Percentiles rank a stretch among this genome's conserved stretches.
These are phyloP conservation scores for Allium cepa DNA, from an alignment of 106 monocot genomes.

Conservation along the genomic window DNA sequence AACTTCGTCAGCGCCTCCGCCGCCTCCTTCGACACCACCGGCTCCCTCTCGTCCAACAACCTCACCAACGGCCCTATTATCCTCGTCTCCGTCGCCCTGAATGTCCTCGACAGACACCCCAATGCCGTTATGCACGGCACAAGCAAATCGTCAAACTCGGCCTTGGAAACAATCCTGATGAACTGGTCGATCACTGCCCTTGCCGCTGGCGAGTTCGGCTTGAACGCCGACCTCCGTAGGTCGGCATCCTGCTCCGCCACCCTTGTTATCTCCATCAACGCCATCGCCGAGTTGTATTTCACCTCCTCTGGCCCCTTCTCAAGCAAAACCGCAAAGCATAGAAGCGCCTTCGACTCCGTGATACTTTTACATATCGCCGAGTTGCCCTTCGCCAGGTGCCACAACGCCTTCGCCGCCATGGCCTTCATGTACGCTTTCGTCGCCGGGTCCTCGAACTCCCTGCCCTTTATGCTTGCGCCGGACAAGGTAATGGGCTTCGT, in stretches of 20 bases:
- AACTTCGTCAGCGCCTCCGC: constrained; percentile 65
- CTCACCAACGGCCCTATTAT: constrained; percentile 74
- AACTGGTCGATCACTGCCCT: constrained; percentile 82
- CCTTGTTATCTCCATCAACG: constrained; percentile 71
- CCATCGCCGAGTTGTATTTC: constrained; percentile 78
- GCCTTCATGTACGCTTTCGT: constrained; percentile 19
- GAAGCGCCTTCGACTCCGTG: constrained; percentile 78
- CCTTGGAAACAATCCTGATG: constrained; percentile 58
- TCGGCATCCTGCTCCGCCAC: constrained; percentile 75
- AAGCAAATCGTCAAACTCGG: constrained; percentile 48
- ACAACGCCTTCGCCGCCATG: constrained; percentile 53
- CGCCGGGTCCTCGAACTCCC: constrained; percentile 19
- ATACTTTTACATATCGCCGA: constrained; percentile 77
- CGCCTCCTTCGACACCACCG: constrained; percentile 39
- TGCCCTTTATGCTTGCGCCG: constrained; percentile 9
- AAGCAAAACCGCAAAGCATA: constrained; percentile 86
- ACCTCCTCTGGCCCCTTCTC: constrained; percentile 79
- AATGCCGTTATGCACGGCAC: constrained; percentile 63
- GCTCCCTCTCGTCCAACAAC: constrained; percentile 73
- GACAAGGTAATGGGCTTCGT: neutral
- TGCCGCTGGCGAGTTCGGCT: constrained; percentile 83
- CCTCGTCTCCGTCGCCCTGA: constrained; percentile 80
- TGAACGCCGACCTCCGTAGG: constrained; percentile 79
- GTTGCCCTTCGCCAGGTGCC: constrained; percentile 59
- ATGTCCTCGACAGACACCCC: constrained; percentile 82